These are phyloP conservation scores for Sonneratia alba DNA, from an alignment of 345 rosid species.

Conservation along the genomic window DNA sequence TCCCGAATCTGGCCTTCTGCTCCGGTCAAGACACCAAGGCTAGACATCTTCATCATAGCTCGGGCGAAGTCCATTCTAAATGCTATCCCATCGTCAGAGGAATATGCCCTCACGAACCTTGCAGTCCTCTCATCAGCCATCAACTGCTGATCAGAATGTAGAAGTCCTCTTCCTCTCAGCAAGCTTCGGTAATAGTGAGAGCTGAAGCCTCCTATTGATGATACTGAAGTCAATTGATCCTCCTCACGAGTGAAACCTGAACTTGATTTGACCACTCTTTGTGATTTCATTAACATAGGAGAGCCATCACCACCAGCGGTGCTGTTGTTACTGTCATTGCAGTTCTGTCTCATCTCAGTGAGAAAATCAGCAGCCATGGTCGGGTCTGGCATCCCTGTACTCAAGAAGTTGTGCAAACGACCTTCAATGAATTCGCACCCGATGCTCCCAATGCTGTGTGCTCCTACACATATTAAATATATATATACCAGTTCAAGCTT, in stretches of 20 bases:
- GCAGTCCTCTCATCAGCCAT: constrained; percentile 39
- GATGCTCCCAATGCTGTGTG: constrained; percentile 34
- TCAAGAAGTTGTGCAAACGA: constrained; percentile 29
- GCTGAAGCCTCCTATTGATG: constrained; percentile 31
- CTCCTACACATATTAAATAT: constrained; percentile 25
- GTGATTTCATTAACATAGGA: constrained; percentile 10
- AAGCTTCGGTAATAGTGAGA: constrained; percentile 29
- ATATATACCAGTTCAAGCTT: not conserved
- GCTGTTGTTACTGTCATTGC: constrained; percentile 11
- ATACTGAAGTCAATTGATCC: constrained; percentile 12
- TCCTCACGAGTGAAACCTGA: constrained; percentile 7
- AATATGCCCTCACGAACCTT: constrained; percentile 19
- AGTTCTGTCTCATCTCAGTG: constrained; percentile 19
- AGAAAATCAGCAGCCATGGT: constrained; percentile 27
- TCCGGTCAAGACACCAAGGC: constrained; percentile 25
- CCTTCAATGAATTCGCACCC: constrained; percentile 29
- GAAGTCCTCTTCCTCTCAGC: constrained; percentile 38
- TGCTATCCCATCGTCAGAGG: constrained; percentile 25
- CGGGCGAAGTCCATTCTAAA: constrained; percentile 35
- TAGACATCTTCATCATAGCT: constrained; percentile 42
- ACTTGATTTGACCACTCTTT: constrained; percentile 2
- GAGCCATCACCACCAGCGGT: constrained; percentile 5
- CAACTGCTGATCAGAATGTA: constrained; percentile 40
- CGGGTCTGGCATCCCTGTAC: constrained; percentile 35
- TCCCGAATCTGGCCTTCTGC: constrained; percentile 21